Evolutionary conservation across 179 eudicot species (phyloP).

Genomic region (Patellifolia procumbens): DNA sequence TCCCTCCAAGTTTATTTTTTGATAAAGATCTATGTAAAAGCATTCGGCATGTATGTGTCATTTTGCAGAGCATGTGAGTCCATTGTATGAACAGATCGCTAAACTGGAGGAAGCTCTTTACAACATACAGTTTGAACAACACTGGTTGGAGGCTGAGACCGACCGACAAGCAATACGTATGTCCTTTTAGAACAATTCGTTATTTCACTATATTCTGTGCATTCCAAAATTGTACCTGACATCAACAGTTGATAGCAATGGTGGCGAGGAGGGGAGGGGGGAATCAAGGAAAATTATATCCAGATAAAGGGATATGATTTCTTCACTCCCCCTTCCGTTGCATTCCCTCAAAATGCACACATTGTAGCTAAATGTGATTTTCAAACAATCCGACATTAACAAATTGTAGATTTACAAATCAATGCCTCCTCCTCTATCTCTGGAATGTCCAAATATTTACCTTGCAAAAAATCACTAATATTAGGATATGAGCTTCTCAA

Average conservation of each 20-base stretch:
- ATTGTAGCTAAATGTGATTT: too few species aligned
- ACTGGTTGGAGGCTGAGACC: constrained; percentile 96
- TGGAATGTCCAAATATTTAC: neutral
- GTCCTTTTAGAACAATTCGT: neutral
- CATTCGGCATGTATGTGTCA: constrained; percentile 3
- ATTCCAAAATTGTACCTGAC: neutral
- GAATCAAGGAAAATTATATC: too few species aligned
- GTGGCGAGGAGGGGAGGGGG: too few species aligned
- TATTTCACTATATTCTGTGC: neutral
- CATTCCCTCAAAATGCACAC: too few species aligned
- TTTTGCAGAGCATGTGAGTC: constrained; percentile 73
- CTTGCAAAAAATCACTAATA: neutral
- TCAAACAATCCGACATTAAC: too few species aligned
- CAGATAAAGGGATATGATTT: too few species aligned
- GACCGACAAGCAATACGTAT: constrained; percentile 82
- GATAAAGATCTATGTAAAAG: constrained; percentile 3
- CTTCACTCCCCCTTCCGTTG: too few species aligned
- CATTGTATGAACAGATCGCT: constrained; percentile 74
- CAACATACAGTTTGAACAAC: constrained; percentile 91
- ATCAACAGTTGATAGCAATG: too few species aligned
- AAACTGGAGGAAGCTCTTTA: constrained; percentile 86
- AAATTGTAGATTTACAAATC: neutral
- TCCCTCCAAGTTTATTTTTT: constrained; percentile 16
- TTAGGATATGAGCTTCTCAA: neutral
- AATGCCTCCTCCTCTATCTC: neutral